Evolutionary conservation across 2,329 filamentous ascomycete species (phyloP).

Genomic region (Cadophora gregata): DNA sequence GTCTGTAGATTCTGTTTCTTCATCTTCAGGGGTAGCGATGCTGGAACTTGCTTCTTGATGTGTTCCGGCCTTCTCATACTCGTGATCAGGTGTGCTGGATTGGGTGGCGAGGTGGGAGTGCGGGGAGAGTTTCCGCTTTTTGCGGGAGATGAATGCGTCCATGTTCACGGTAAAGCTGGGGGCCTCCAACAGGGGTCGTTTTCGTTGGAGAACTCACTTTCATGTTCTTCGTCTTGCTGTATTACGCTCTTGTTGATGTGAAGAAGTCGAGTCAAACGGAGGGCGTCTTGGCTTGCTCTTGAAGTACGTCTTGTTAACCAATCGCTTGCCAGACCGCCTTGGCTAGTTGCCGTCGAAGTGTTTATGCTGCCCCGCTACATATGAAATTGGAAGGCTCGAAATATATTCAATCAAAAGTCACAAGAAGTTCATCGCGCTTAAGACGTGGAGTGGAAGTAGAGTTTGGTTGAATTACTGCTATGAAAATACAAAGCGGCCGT

Average conservation of each 20-base stretch:
- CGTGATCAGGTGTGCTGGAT: background rate
- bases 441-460: constrained; percentile 24
- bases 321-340: constrained; percentile 13
- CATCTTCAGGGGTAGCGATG: constrained; percentile 49
- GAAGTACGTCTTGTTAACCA: constrained; percentile 3
- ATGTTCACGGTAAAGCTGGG: constrained; percentile 47
- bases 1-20: constrained; percentile 78
- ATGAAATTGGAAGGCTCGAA: no score
- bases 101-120: constrained; percentile 16
- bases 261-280: constrained; percentile 2
- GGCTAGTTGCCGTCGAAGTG: background rate
- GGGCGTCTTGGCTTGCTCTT: constrained; percentile 13
- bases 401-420: no score
- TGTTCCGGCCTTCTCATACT: background rate
- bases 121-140: constrained; percentile 55
- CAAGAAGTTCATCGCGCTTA: background rate
- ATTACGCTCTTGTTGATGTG: background rate
- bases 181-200: background rate
- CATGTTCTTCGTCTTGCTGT: background rate
- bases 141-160: constrained; percentile 62
- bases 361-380: no score
- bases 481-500: constrained; percentile 12
- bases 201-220: background rate
- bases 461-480: constrained; percentile 27
- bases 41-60: constrained; percentile 37